These are phyloP conservation scores for Stephania yunnanensis DNA, from an alignment of 164 flowering plant species.

Conservation along the genomic window DNA sequence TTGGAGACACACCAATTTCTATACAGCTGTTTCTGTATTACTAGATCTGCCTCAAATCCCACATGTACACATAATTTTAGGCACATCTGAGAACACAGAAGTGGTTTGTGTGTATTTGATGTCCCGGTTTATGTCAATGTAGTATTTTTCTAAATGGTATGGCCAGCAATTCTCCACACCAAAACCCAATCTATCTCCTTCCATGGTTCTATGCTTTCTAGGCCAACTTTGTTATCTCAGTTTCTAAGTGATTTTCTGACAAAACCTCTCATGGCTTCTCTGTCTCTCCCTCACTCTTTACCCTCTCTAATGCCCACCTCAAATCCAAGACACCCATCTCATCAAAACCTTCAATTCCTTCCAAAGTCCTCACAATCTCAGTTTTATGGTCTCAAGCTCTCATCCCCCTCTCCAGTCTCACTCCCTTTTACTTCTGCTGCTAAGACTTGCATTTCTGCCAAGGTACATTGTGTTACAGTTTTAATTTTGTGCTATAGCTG, in stretches of 20 bases:
- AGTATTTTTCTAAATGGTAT: no score
- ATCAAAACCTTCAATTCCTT: conserved; percentile 25
- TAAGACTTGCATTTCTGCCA: conserved; percentile 42
- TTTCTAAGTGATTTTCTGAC: background rate
- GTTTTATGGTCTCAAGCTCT: conserved; percentile 54
- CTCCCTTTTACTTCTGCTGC: conserved; percentile 19
- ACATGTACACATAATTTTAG: no score
- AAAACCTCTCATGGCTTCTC: conserved; percentile 39
- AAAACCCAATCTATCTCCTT: conserved; percentile 16
- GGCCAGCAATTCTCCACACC: conserved; percentile 21
- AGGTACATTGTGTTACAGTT: conserved; percentile 41
- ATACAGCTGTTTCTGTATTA: no score
- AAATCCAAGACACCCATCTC: conserved; percentile 27
- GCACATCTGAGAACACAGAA: no score
- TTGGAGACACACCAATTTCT: no score
- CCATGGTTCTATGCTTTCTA: background rate
- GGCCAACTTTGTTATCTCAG: background rate
- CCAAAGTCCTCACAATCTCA: conserved; percentile 59
- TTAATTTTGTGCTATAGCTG: background rate
- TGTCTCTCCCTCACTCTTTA: conserved; percentile 40
- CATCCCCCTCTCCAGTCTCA: conserved; percentile 28
- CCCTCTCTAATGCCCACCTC: conserved; percentile 33
- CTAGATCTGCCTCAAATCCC: no score
- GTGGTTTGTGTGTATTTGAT: no score
- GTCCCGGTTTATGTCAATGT: no score